phyloP scores from a whole-genome alignment of 2,329 filamentous ascomycete species.

The Paraconiothyrium brasiliense region DNA sequence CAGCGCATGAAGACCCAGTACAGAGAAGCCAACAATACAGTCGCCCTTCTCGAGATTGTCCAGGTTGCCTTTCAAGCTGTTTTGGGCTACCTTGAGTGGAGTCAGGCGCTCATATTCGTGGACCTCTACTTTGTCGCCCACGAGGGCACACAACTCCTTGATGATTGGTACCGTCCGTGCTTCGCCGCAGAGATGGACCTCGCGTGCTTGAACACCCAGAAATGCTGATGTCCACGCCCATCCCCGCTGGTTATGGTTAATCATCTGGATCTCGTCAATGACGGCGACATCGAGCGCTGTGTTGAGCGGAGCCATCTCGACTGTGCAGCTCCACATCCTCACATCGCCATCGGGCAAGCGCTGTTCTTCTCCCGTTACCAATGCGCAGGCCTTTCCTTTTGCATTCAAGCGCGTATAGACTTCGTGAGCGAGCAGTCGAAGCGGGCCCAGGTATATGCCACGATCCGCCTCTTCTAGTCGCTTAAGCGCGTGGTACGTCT shows the following conservation, averaged over 20 bases:
- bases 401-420: conserved; percentile 88
- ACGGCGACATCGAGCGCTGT: conserved; percentile 85
- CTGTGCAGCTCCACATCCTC: conserved; percentile 83
- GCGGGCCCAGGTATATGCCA: conserved; percentile 89
- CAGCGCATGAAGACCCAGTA: conserved; percentile 80
- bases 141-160: conserved; percentile 76
- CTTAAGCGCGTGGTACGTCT: conserved; percentile 93
- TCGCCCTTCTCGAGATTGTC: conserved; percentile 85
- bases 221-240: conserved; percentile 96
- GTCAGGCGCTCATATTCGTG: conserved; percentile 87
- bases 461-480: conserved; percentile 77
- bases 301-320: conserved; percentile 81
- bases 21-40: conserved; percentile 86
- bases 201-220: conserved; percentile 84
- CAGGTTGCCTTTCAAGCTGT: conserved; percentile 71
- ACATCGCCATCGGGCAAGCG: conserved; percentile 66
- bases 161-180: conserved; percentile 82
- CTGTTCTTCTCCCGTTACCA: conserved; percentile 92
- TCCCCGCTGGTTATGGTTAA: conserved; percentile 79
- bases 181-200: conserved; percentile 94
- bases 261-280: conserved; percentile 99
- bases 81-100: conserved; percentile 71
- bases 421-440: conserved; percentile 90
- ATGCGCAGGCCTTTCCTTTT: conserved; percentile 77
- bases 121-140: conserved; percentile 83